phyloP scores from a whole-genome alignment of 1,139 yeast genomes.

The Taphrina populina region DNA sequence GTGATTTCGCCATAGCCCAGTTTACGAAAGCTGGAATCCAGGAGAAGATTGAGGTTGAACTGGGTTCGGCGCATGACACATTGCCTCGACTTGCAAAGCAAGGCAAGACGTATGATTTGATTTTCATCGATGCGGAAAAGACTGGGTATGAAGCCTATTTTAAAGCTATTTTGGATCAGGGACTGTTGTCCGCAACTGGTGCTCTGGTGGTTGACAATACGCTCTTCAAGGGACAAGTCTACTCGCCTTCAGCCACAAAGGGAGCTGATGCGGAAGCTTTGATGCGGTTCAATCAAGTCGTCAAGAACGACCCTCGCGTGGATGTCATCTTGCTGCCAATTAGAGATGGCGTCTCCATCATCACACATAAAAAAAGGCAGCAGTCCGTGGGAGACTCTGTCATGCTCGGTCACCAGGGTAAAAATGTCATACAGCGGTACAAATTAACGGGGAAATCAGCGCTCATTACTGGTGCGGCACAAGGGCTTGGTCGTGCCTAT shows the following conservation, averaged over 20 bases:
- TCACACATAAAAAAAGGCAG: conserved; percentile 22
- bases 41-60: conserved; percentile 25
- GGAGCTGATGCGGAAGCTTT: conserved; percentile 21
- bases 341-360: conserved; percentile 33
- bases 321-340: conserved; percentile 26
- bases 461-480: conserved; percentile 79
- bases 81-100: conserved; percentile 25
- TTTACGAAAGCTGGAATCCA: conserved; percentile 30
- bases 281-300: conserved; percentile 26
- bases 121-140: conserved; percentile 35
- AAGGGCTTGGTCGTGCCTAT: conserved; percentile 80
- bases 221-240: conserved; percentile 33
- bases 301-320: conserved; percentile 29
- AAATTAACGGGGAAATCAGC: conserved; percentile 77
- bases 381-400: conserved; percentile 2
- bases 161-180: conserved; percentile 27
- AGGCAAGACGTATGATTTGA: conserved; percentile 25
- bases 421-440: conserved; percentile 42
- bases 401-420: conserved; percentile 11
- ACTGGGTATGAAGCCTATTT: conserved; percentile 32
- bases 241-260: conserved; percentile 7
- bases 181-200: conserved; percentile 24
- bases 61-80: conserved; percentile 32
- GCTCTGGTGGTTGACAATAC: conserved; percentile 34
- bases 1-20: conserved; percentile 12